Evolutionary conservation across 192 early-diverging fungal genomes (phyloP).

Genomic region (Bifiguratus adelaidae): DNA sequence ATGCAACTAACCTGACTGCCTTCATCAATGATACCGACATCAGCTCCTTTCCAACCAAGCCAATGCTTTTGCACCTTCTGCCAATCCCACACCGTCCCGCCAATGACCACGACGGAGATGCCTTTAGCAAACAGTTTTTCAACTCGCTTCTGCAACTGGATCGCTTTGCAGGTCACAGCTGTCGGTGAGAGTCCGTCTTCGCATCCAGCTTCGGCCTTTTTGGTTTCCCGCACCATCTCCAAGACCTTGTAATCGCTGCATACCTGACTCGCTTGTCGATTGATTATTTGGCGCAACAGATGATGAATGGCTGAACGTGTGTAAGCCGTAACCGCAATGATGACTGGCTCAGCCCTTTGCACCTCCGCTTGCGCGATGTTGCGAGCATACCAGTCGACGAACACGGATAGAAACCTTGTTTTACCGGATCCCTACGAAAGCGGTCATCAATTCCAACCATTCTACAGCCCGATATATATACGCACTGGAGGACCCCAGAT

Average conservation of each 20-base stretch:
- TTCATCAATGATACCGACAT: constrained; percentile 26
- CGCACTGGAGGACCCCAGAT: constrained; percentile 40
- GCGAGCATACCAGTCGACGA: constrained; percentile 22
- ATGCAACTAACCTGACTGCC: constrained; percentile 16
- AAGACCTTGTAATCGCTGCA: constrained; percentile 12
- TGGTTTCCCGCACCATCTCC: constrained; percentile 9
- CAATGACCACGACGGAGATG: constrained; percentile 15
- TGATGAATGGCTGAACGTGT: constrained; percentile 34
- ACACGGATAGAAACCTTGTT: constrained; percentile 34
- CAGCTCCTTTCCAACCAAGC: constrained; percentile 1
- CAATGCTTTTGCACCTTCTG: constrained; percentile 13
- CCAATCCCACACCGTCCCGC: constrained; percentile 30
- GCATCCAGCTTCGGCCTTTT: background rate
- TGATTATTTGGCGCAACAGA: constrained; percentile 18
- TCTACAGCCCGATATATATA: background rate
- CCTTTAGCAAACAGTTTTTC: too few relatives aligned
- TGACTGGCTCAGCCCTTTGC: constrained; percentile 6
- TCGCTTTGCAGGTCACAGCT: constrained; percentile 7
- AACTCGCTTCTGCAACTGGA: background rate
- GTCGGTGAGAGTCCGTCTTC: constrained; percentile 2
- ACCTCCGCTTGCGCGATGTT: constrained; percentile 9
- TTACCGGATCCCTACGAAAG: constrained; percentile 36
- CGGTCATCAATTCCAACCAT: background rate
- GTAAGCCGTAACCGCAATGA: constrained; percentile 36
- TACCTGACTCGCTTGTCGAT: constrained; percentile 12